Conservation (phyloP, 495 filamentous ascomycete genomes). For the Cryomyces antarcticus region DNA sequence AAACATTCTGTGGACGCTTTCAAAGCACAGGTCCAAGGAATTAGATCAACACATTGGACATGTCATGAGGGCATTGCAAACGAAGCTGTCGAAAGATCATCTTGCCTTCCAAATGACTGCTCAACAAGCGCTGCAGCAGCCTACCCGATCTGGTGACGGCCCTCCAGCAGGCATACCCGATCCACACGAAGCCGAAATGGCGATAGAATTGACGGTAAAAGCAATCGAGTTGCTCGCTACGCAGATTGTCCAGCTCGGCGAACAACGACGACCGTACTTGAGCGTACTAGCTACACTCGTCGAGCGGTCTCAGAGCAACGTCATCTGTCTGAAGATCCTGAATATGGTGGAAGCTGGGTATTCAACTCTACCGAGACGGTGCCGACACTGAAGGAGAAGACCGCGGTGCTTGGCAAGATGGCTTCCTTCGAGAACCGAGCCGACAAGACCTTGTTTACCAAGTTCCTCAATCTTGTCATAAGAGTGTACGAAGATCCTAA, state of each 20-base stretch:
- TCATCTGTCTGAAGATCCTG: slow-evolving; percentile 75
- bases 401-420: slow-evolving; percentile 94
- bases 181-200: slow-evolving; percentile 60
- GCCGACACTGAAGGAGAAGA: slow-evolving; percentile 95
- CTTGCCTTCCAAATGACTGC: slow-evolving; percentile 47
- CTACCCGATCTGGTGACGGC: slow-evolving; percentile 8
- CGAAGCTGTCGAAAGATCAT: slow-evolving; percentile 87
- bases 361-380: slow-evolving; percentile 84
- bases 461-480: slow-evolving; percentile 89
- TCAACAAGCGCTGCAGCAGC: slow-evolving; percentile 9
- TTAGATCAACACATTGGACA: slow-evolving; percentile 74
- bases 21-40: slow-evolving; percentile 58
- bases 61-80: slow-evolving; percentile 82
- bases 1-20: slow-evolving; percentile 79
- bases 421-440: slow-evolving; percentile 69
- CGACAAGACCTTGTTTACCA: slow-evolving; percentile 65
- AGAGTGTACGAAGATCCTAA: slow-evolving; percentile 93
- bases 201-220: slow-evolving; percentile 75
- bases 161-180: slow-evolving; percentile 35
- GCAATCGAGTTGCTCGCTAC: slow-evolving; percentile 77
- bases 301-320: slow-evolving; percentile 71
- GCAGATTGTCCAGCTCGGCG: slow-evolving; percentile 83
- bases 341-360: slow-evolving; percentile 93
- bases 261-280: slow-evolving; percentile 78
- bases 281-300: slow-evolving; percentile 87